Evolutionary conservation across 148 eudicot genomes (phyloP).

Genomic region (Talinum fruticosum): DNA sequence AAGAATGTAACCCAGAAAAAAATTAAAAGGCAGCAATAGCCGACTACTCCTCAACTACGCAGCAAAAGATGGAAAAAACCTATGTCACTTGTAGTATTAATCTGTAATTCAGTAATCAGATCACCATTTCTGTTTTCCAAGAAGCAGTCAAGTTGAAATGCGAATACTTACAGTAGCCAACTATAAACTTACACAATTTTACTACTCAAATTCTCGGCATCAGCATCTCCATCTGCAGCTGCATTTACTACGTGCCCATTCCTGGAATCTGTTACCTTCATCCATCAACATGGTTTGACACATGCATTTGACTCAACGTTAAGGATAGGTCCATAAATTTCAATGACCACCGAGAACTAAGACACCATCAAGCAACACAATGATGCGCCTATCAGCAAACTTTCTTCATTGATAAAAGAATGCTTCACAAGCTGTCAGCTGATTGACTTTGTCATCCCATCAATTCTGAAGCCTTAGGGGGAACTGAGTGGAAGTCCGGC

Average conservation of each 20-base stretch:
- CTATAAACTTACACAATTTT: background rate
- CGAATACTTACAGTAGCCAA: background rate
- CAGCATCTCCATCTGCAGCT: background rate
- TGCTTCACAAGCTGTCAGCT: background rate
- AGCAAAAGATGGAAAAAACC: background rate
- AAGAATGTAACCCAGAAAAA: too few relatives aligned
- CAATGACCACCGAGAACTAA: background rate
- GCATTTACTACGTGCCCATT: constrained; percentile 15
- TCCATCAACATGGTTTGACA: background rate
- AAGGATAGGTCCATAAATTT: constrained; percentile 3
- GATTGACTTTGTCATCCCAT: constrained; percentile 9
- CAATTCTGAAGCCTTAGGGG: background rate
- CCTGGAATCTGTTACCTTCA: background rate
- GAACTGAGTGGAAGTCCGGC: constrained; percentile 7
- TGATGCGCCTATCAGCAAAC: constrained; percentile 9
- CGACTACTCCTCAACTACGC: background rate
- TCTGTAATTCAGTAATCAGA: background rate
- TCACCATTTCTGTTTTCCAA: too few relatives aligned
- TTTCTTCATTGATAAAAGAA: constrained; percentile 10
- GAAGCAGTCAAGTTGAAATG: background rate
- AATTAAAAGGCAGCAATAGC: background rate
- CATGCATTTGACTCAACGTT: background rate
- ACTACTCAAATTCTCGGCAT: background rate
- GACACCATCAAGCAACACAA: background rate
- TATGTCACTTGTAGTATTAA: background rate